phyloP scores from a whole-genome alignment of 2,329 filamentous ascomycete genomes.

The Fusarium sambucinum region DNA sequence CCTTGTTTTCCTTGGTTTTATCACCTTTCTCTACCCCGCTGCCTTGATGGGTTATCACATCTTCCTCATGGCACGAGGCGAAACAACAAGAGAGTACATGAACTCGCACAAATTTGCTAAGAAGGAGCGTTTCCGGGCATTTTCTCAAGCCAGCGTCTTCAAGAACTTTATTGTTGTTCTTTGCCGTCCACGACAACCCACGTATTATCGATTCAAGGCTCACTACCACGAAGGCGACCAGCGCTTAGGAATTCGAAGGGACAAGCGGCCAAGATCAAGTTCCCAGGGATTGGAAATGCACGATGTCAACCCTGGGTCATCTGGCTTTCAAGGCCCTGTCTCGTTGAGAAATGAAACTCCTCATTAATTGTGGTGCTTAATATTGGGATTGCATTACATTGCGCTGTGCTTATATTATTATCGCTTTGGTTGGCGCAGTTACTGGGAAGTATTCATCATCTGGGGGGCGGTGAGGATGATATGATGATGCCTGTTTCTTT shows the following conservation, averaged over 20 bases:
- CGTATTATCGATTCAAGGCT: slow-evolving; percentile 88
- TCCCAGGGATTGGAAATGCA: slow-evolving; percentile 85
- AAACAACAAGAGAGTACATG: slow-evolving; percentile 96
- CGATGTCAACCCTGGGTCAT: slow-evolving; percentile 62
- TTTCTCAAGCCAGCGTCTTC: slow-evolving; percentile 79
- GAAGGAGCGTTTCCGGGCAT: slow-evolving; percentile 90
- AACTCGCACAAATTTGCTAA: slow-evolving; percentile 96
- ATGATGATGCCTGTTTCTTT: slow-evolving; percentile 43
- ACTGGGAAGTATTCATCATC: slow-evolving; percentile 45
- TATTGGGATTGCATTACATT: slow-evolving; percentile 5
- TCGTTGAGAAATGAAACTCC: slow-evolving; percentile 56
- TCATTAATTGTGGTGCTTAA: slow-evolving; percentile 29
- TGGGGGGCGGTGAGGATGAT: slow-evolving; percentile 37
- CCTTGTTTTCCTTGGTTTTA: slow-evolving; percentile 83
- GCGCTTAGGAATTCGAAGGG: slow-evolving; percentile 71
- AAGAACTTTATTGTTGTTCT: slow-evolving; percentile 87
- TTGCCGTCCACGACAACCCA: slow-evolving; percentile 84
- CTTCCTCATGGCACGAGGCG: slow-evolving; percentile 89
- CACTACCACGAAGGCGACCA: slow-evolving; percentile 85
- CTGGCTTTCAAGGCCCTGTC: slow-evolving; percentile 67
- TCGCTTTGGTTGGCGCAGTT: slow-evolving; percentile 34
- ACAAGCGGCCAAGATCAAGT: slow-evolving; percentile 60
- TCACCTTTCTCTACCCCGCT: slow-evolving; percentile 83
- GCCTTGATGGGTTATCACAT: slow-evolving; percentile 90
- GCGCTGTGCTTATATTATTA: slow-evolving; percentile 25